Base-by-base conservation (phyloP, 78 protist species). In the Dictyostelium firmibasis region DNA sequence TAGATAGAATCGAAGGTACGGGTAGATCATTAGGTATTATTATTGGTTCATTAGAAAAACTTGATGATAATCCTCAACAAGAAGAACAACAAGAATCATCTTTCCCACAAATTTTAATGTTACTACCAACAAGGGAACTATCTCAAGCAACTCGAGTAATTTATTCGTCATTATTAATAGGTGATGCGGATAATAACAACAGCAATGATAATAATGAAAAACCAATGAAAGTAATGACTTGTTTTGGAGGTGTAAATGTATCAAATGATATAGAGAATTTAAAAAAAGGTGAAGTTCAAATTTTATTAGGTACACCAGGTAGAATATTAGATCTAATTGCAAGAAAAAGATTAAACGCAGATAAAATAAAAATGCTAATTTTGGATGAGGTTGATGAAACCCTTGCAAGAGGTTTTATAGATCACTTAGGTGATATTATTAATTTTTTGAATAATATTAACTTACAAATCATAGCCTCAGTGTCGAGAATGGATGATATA, bases 251-350 rank as follows among this genome's bases (percentile, higher is more conserved):
- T 35, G 33, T 18, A 10, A 5, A 64, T 10, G n/a, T 64, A 64
- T 9, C 0, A 64, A 33, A 6, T 5, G 79, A 72, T 72, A 33
- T 31, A 16, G 50, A 72, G 16, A 72, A 2, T 25, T 72, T 72
- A 25, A 72, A 72, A 33, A 31, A 33, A 18, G 79, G 79, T 4
- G 23, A 7, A 25, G 13, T 18, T 18, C 25, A 16, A 10, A 25
- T 72, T 72, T 25, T 72, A 72, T 72, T 72, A 18, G 79, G 79
- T 35, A 72, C 79, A 72, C 79, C 79, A 31, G 79, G 79, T 33
- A 33, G 36, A 33, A 72, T 72, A 33, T 31, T 7, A 4, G 43
- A 72, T 4, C 18, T 72, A 16, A 1, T 72, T 16, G 9, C 25
- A 72, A 72, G 79, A 72, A 72, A 72, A 33, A 27, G 0, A 18